Conservation (phyloP, 2,329 filamentous ascomycete species). For the Lasiodiplodia citricola region DNA sequence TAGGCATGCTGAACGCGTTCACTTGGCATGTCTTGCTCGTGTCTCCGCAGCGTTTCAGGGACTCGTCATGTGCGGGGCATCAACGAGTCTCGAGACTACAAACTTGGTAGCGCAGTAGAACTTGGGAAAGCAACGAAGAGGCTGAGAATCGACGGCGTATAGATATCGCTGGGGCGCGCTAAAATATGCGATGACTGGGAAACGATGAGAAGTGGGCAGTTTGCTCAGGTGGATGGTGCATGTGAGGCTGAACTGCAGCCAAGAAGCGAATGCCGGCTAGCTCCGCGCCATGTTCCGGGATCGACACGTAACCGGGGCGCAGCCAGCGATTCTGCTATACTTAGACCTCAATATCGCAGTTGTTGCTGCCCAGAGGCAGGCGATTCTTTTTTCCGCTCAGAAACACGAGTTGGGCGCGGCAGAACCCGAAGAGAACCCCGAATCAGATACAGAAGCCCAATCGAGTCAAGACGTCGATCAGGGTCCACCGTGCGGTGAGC, state of each 20-base stretch:
- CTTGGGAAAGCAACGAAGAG: neutral
- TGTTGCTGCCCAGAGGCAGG: neutral
- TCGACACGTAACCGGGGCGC: neutral
- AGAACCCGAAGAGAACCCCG: neutral
- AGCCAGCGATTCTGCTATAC: neutral
- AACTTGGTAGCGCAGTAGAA: neutral
- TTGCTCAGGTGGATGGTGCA: conserved; percentile 18
- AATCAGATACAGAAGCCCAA: neutral
- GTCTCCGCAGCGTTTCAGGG: neutral
- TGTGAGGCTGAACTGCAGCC: conserved; percentile 22
- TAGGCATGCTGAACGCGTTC: conserved; percentile 23
- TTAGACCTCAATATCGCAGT: neutral
- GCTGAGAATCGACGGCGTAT: neutral
- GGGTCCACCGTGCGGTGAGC: conserved; percentile 8
- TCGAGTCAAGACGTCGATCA: conserved; percentile 7
- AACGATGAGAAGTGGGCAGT: neutral
- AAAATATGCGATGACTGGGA: neutral
- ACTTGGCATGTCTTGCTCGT: conserved; percentile 9
- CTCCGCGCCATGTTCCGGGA: neutral
- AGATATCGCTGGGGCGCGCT: neutral
- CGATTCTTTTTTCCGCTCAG: neutral
- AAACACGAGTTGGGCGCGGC: neutral
- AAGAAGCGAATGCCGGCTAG: conserved; percentile 1
- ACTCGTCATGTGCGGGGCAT: neutral
- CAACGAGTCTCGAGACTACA: neutral